Evolutionary conservation across 1,284 basidiomycete genomes (phyloP).

Genomic region (Trametes pubescens): DNA sequence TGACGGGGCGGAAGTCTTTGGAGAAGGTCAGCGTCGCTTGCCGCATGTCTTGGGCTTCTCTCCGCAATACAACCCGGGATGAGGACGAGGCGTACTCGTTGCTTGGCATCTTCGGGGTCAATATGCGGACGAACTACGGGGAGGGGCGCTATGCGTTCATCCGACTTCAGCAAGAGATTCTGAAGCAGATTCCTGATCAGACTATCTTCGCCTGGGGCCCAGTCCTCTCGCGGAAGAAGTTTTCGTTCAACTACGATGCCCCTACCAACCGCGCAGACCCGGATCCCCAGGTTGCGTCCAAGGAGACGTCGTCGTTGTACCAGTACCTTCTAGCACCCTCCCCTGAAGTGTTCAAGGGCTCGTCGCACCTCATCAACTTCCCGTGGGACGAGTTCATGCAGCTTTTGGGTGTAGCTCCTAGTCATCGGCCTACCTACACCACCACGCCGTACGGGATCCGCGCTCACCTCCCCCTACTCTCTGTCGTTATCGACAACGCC

Average conservation of each 20-base stretch:
- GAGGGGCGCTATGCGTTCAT: constrained; percentile 23
- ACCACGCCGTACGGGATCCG: constrained; percentile 24
- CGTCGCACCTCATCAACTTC: constrained; percentile 6
- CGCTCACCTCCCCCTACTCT: constrained; percentile 19
- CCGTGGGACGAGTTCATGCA: constrained; percentile 12
- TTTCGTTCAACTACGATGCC: not conserved
- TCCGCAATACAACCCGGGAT: constrained; percentile 6
- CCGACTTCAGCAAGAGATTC: constrained; percentile 20
- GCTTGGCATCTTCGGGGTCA: constrained; percentile 23
- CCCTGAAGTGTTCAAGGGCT: constrained; percentile 16
- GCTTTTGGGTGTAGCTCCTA: not conserved
- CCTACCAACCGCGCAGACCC: not conserved
- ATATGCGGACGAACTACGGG: constrained; percentile 19
- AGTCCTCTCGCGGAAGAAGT: not conserved
- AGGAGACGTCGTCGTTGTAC: not conserved
- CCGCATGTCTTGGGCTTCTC: constrained; percentile 24
- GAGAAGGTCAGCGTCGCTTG: constrained; percentile 20
- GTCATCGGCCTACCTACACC: constrained; percentile 10
- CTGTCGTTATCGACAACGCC: not conserved
- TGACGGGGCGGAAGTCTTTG: not conserved
- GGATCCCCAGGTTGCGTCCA: not conserved
- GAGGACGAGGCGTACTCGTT: constrained; percentile 26
- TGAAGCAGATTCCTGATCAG: constrained; percentile 22
- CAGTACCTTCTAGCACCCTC: constrained; percentile 19
- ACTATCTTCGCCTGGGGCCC: constrained; percentile 26